Percentiles rank a stretch among this genome's conserved stretches.
These are phyloP conservation scores for Zygoascus biomembranicola DNA, from an alignment of 805 yeast species.

Conservation along the genomic window DNA sequence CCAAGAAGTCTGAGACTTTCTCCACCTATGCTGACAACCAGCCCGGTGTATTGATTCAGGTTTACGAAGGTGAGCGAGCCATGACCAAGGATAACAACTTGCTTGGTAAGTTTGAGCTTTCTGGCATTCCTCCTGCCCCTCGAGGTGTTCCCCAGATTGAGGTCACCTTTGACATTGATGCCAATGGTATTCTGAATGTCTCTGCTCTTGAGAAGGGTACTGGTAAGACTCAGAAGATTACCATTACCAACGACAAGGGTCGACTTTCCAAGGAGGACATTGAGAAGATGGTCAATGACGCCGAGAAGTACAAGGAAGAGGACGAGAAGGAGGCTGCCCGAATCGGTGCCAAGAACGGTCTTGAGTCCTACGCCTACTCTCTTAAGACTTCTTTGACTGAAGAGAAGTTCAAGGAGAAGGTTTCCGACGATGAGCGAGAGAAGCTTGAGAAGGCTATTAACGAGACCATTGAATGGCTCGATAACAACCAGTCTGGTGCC, in stretches of 20 bases:
- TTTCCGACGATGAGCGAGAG: conserved; percentile 57
- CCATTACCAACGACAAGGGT: conserved; percentile 98
- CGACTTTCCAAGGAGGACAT: conserved; percentile 96
- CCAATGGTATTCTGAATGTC: conserved; percentile 94
- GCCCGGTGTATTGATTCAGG: conserved; percentile 97
- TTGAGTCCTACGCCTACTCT: conserved; percentile 92
- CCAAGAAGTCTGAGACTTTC: conserved; percentile 94
- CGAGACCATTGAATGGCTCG: conserved; percentile 86
- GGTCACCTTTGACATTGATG: conserved; percentile 94
- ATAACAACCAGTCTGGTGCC: conserved; percentile 84
- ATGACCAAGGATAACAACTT: conserved; percentile 92
- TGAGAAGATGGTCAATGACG: conserved; percentile 96
- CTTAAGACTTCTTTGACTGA: conserved; percentile 76
- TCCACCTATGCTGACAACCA: conserved; percentile 97
- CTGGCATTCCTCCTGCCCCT: conserved; percentile 98
- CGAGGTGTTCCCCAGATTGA: conserved; percentile 98
- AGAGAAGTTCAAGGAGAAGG: conserved; percentile 72
- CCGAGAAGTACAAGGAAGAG: conserved; percentile 95
- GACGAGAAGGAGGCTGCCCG: conserved; percentile 93
- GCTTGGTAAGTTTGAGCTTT: conserved; percentile 92
- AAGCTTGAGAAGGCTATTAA: conserved; percentile 71
- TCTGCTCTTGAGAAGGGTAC: conserved; percentile 97
- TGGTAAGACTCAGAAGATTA: conserved; percentile 93
- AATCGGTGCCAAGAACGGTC: conserved; percentile 87
- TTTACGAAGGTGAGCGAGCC: conserved; percentile 97